phyloP scores from a whole-genome alignment of 2,329 filamentous ascomycete species.

The Sclerotinia nivalis region DNA sequence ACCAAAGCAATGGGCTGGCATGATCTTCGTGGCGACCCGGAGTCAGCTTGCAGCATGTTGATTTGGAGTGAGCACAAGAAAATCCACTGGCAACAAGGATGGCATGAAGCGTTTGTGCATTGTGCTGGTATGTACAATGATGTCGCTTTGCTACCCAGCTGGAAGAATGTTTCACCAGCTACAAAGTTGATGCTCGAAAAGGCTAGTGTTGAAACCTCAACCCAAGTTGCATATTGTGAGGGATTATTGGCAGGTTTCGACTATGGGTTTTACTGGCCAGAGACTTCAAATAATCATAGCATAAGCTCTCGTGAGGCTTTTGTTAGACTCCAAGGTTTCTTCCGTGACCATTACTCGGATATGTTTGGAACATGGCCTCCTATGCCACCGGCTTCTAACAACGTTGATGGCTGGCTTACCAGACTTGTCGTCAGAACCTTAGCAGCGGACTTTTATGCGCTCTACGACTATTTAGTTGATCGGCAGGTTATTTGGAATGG shows the following conservation, averaged over 20 bases:
- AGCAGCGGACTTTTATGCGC: conserved; percentile 65
- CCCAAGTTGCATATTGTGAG: conserved; percentile 63
- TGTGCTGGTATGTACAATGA: conserved; percentile 61
- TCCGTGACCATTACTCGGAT: conserved; percentile 57
- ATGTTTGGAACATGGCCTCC: conserved; percentile 65
- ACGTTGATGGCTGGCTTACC: conserved; percentile 61
- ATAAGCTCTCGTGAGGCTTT: conserved; percentile 49
- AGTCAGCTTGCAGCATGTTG: conserved; percentile 60
- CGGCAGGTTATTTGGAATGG: conserved; percentile 66
- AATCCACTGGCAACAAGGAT: conserved; percentile 65
- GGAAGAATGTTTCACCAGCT: conserved; percentile 58
- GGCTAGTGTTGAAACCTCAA: conserved; percentile 60
- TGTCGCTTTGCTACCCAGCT: conserved; percentile 57
- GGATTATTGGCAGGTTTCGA: conserved; percentile 60
- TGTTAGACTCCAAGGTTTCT: conserved; percentile 60
- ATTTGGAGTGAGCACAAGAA: conserved; percentile 64
- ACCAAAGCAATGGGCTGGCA: conserved; percentile 60
- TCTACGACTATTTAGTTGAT: conserved; percentile 72
- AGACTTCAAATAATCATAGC: conserved; percentile 38
- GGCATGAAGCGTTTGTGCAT: conserved; percentile 67
- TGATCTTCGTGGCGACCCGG: conserved; percentile 62
- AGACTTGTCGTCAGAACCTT: conserved; percentile 56
- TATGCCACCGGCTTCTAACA: conserved; percentile 41
- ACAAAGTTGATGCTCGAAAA: conserved; percentile 64
- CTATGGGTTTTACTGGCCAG: conserved; percentile 62